Percentiles rank a stretch among this genome's conserved stretches.
Conservation (phyloP, 495 filamentous ascomycete species). For the Podospora sp. region DNA sequence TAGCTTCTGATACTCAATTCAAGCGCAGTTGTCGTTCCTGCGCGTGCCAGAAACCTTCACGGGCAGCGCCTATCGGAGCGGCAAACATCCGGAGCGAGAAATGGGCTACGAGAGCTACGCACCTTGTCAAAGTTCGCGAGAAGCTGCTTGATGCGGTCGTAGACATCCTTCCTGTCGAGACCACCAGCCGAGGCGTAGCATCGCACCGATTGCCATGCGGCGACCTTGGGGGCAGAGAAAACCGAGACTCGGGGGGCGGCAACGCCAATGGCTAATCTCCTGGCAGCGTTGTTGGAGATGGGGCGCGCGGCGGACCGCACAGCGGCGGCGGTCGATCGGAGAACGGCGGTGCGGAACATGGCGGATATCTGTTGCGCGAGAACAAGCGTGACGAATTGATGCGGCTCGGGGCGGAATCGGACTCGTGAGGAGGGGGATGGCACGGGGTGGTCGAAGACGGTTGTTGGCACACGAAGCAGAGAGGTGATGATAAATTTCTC, state of each 20-base stretch:
- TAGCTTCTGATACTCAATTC: conserved; percentile 14
- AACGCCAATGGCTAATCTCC: conserved; percentile 54
- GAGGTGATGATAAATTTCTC: conserved; percentile 52
- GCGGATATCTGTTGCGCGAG: conserved; percentile 5
- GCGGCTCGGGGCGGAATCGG: conserved; percentile 11
- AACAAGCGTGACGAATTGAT: not conserved
- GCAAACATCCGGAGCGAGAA: conserved; percentile 1
- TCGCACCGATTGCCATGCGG: conserved; percentile 63
- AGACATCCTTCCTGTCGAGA: conserved; percentile 78
- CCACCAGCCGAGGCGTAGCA: conserved; percentile 83
- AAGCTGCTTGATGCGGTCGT: conserved; percentile 89
- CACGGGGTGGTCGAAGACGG: conserved; percentile 23
- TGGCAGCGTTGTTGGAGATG: conserved; percentile 59
- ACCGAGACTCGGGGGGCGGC: conserved; percentile 40
- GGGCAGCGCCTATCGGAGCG: not conserved
- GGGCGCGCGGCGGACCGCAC: conserved; percentile 54
- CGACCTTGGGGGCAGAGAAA: conserved; percentile 50
- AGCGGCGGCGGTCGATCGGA: conserved; percentile 59
- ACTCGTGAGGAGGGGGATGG: conserved; percentile 21
- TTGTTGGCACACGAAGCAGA: conserved; percentile 16
- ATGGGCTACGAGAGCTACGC: conserved; percentile 39
- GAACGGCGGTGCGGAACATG: conserved; percentile 86
- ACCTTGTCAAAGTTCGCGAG: conserved; percentile 98
- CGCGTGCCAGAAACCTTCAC: not conserved
- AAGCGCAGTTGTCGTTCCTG: not conserved